A percentile compares a stretch with the other conserved stretches of the same genome.
phyloP scores from a whole-genome alignment of 306 rosid species.

The Cucumis cinereus region DNA sequence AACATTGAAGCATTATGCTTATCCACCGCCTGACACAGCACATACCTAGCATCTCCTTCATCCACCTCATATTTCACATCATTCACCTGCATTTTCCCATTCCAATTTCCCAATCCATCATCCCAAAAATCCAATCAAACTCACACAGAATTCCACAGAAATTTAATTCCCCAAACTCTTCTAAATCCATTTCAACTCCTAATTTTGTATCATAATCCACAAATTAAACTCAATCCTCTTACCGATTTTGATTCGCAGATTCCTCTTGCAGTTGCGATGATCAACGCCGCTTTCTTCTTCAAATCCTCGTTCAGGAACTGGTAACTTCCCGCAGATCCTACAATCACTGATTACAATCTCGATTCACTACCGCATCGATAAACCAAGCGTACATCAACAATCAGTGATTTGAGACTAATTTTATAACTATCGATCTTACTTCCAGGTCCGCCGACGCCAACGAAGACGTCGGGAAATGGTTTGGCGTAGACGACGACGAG shows the following conservation, averaged over 20 bases:
- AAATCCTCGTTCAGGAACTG: constrained; percentile 24
- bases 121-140: no score
- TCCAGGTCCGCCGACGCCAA: constrained; percentile 74
- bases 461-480: constrained; percentile 26
- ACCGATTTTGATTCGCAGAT: constrained; percentile 35
- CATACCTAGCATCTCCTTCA: constrained; percentile 33
- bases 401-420: not conserved
- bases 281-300: constrained; percentile 21
- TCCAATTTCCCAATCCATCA: not conserved
- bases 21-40: constrained; percentile 23
- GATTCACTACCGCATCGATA: not conserved
- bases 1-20: constrained; percentile 24
- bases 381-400: not conserved
- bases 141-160: no score
- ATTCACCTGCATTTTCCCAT: constrained; percentile 11
- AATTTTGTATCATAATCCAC: not conserved
- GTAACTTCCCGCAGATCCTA: constrained; percentile 19
- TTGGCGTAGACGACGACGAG: constrained; percentile 54
- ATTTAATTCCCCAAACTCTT: not conserved
- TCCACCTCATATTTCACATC: constrained; percentile 14
- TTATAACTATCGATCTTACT: not conserved
- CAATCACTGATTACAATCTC: not conserved
- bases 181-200: not conserved
- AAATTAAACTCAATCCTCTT: not conserved
- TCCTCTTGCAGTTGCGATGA: constrained; percentile 25